Conservation (phyloP, 2,329 filamentous ascomycete genomes). For the Hypoxylon sp. region DNA sequence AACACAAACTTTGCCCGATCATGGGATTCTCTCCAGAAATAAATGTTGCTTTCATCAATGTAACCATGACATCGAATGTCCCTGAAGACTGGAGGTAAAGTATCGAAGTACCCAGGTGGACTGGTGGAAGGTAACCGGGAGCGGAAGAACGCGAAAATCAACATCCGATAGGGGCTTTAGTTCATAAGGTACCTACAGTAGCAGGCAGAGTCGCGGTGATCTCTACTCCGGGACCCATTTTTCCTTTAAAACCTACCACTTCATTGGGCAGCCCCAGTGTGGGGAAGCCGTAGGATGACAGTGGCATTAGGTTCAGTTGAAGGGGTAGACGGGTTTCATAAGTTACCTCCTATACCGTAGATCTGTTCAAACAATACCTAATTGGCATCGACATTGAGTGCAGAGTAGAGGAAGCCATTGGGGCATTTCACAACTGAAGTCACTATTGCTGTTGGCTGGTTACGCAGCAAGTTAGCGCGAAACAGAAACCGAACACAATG, state of each 20-base stretch:
- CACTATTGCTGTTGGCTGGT: no score
- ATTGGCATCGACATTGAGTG: no score
- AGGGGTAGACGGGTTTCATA: no score
- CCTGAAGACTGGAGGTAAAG: slow-evolving; percentile 1
- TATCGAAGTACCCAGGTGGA: background rate
- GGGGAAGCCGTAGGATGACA: background rate
- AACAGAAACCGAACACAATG: no score
- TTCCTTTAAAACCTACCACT: background rate
- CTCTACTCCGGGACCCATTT: background rate
- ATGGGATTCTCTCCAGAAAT: slow-evolving; percentile 5
- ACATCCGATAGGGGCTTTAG: slow-evolving; percentile 18
- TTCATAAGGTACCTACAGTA: background rate
- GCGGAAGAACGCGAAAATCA: slow-evolving; percentile 29
- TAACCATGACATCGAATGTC: slow-evolving; percentile 22
- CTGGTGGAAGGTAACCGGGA: slow-evolving; percentile 2
- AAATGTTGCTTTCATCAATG: slow-evolving; percentile 32
- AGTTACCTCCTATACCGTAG: no score
- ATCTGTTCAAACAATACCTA: no score
- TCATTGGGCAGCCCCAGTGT: slow-evolving; percentile 2
- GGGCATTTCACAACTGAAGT: no score
- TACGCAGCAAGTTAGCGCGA: no score
- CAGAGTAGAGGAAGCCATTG: no score
- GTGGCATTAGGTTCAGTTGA: no score
- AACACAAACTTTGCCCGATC: slow-evolving; percentile 4
- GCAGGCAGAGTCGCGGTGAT: no score